Evolutionary conservation across 257 asterid genomes (phyloP), one percentile per base, ranked within the genome.

Genomic region (Solanum pinnatisectum): DNA sequence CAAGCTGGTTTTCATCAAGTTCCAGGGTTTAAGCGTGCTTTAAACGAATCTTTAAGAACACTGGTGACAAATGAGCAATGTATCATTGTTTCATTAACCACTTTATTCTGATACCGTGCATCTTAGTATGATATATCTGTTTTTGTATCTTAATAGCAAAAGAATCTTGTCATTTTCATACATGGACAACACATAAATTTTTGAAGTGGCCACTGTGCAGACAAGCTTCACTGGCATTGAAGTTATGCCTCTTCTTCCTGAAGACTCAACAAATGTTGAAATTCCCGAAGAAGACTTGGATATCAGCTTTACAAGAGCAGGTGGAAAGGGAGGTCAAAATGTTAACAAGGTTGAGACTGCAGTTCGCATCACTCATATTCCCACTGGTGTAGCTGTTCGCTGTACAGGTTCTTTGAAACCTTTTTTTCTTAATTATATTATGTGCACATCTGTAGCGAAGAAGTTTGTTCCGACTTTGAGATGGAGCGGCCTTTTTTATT

Each of bases 241-340:
- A 91, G 98, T 97, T 35, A 96, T 97, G 99, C 99, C 99, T 88
- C 96, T 97, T 89, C 96, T 97, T 89, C 98, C 98, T 1, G 99
- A 96, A 25, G 99, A 96, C 79, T 94, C 98, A 4, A 6, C 93
- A 90, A 89, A 92, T 84, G 95, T 96, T 70, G 99, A 97, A 87
- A 96, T 97, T 88, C 99, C 99, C 0, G 99, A 94, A 90, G 99
- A 97, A 89, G 99, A 96, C 90, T 92, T 97, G 93, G 98, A 97
- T 40, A 93, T 95, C 89, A 93, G 93, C 87, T 91, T 91, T 81
- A 85, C 94, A 10, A 91, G 99, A 92, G 99, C 98, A 42, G 99
- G 99, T 46, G 99, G 99, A 39, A 97, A 97, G 91, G 99, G 99
- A 32, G 99, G 99, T 84, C 99, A 97, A 91, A 97, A 97, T 89